Percentiles rank a stretch among this genome's conserved stretches.
phyloP scores from a whole-genome alignment of 1,284 basidiomycete genomes.

The Takashimella tepidaria region DNA sequence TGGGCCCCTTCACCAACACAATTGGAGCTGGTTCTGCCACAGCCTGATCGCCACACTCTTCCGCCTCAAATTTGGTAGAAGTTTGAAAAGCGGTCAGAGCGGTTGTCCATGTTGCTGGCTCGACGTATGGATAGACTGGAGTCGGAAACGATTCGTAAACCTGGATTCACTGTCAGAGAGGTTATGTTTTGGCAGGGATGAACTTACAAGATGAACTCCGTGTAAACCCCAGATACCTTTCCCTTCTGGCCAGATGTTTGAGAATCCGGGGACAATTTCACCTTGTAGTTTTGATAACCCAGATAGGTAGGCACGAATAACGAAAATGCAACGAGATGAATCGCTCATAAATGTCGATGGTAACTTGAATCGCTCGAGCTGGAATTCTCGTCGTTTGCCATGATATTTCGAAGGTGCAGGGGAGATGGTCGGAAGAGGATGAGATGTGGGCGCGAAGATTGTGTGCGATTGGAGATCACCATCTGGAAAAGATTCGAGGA shows the following conservation, averaged over 20 bases:
- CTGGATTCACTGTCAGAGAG: constrained; percentile 19
- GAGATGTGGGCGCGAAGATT: constrained; percentile 53
- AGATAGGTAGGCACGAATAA: constrained; percentile 35
- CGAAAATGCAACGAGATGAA: constrained; percentile 22
- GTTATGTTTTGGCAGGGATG: not conserved
- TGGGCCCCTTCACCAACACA: constrained; percentile 71
- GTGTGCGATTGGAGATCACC: constrained; percentile 39
- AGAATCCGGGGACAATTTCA: constrained; percentile 43
- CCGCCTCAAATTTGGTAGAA: not conserved
- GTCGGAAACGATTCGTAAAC: constrained; percentile 26
- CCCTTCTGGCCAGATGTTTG: constrained; percentile 38
- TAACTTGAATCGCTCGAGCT: constrained; percentile 11
- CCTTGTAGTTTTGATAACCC: constrained; percentile 39
- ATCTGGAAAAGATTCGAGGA: constrained; percentile 51
- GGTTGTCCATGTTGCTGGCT: constrained; percentile 58
- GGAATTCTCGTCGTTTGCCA: not conserved
- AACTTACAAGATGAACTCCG: constrained; percentile 58
- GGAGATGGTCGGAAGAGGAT: constrained; percentile 53
- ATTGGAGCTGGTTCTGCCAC: constrained; percentile 28
- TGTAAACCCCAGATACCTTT: constrained; percentile 50
- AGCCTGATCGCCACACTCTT: not conserved
- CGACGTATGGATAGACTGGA: constrained; percentile 49
- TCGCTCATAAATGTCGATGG: constrained; percentile 16
- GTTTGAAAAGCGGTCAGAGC: constrained; percentile 46
- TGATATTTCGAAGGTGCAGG: constrained; percentile 13